Percentiles rank a stretch among this genome's conserved stretches.
phyloP scores from a whole-genome alignment of 2,329 filamentous ascomycete species.

The Diaporthe helianthi region DNA sequence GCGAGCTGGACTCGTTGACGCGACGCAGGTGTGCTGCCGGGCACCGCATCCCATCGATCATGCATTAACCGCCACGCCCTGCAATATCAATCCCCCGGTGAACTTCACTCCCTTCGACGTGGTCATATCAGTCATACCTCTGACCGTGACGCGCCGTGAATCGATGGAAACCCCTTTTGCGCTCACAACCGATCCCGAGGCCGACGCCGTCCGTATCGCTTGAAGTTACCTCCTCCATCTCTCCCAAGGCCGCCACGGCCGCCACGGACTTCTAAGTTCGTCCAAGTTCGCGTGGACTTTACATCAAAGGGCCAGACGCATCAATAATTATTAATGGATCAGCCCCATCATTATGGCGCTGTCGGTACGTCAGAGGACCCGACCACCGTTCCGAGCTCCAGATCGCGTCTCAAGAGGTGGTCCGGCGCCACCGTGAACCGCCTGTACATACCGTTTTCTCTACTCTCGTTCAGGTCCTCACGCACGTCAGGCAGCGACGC shows the following conservation, averaged over 20 bases:
- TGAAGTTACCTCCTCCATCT: background rate
- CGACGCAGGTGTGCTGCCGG: slow-evolving; percentile 9
- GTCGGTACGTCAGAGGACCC: background rate
- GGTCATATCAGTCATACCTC: slow-evolving; percentile 19
- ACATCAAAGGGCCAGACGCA: background rate
- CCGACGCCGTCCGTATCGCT: background rate
- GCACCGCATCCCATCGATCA: no score
- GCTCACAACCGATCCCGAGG: background rate
- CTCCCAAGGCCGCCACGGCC: slow-evolving; percentile 1
- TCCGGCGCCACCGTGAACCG: slow-evolving; percentile 10
- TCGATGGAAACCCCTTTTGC: slow-evolving; percentile 6
- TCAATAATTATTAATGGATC: slow-evolving; percentile 20
- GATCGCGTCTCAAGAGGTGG: slow-evolving; percentile 20
- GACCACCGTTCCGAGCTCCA: background rate
- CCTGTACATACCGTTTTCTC: slow-evolving; percentile 17
- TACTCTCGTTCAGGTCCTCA: slow-evolving; percentile 3
- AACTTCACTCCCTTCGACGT: background rate
- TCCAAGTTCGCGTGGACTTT: background rate
- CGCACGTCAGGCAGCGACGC: background rate
- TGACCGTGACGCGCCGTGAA: background rate
- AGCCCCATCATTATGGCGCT: background rate
- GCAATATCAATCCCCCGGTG: background rate
- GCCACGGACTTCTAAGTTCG: no score
- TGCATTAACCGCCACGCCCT: slow-evolving; percentile 3
- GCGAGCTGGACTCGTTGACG: background rate